A percentile compares a stretch with the other conserved stretches of the same genome.
Conservation (phyloP, 1,284 basidiomycete species). For the Trametes hirsuta region DNA sequence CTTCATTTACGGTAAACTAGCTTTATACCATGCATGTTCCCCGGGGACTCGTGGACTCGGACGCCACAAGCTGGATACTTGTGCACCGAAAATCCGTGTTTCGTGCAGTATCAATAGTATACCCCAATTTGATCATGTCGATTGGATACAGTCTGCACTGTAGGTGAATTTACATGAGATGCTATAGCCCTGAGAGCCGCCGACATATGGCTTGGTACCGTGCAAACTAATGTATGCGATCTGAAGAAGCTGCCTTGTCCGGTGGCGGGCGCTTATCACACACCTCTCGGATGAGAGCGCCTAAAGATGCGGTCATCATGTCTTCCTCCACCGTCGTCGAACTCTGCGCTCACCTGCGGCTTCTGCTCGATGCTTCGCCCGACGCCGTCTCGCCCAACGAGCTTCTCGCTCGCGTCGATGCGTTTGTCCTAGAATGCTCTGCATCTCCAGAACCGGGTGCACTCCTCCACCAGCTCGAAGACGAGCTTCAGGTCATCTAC, state of each 20-base stretch:
- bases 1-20: no score
- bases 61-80: no score
- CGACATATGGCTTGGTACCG: background rate
- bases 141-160: no score
- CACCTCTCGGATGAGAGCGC: no score
- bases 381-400: conserved; percentile 46
- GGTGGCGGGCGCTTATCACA: background rate
- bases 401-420: conserved; percentile 52
- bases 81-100: no score
- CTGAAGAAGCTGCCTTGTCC: no score
- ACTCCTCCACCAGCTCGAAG: conserved; percentile 57
- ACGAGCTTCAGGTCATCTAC: conserved; percentile 67
- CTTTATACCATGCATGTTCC: no score
- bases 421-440: conserved; percentile 52
- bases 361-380: conserved; percentile 51
- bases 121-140: no score
- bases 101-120: no score
- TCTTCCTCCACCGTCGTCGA: conserved; percentile 34
- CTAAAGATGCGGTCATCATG: conserved; percentile 25
- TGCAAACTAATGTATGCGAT: no score
- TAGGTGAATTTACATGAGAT: no score
- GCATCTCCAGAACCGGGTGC: conserved; percentile 48
- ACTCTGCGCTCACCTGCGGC: conserved; percentile 55
- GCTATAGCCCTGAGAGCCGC: background rate
- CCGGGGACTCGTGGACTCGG: no score